Percentiles rank a stretch among this genome's conserved stretches.
phyloP scores from a whole-genome alignment of 2,329 filamentous ascomycete genomes.

The Elsinoe batatas region DNA sequence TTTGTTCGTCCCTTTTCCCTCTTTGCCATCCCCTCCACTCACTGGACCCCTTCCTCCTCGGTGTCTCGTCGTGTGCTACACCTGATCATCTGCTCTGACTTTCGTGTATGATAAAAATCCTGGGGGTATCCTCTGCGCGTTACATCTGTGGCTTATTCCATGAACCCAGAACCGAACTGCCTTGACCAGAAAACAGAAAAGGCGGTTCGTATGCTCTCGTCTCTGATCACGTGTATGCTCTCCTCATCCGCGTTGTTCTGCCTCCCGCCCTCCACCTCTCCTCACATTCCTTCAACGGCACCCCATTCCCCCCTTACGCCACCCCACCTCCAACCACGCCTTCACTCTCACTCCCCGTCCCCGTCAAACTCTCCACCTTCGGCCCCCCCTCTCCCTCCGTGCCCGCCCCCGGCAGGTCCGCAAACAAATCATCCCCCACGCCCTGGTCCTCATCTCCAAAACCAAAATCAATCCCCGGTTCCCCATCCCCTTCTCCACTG shows the following conservation, averaged over 20 bases:
- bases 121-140: slow-evolving; percentile 1
- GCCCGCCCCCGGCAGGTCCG: slow-evolving; percentile 3
- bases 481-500: slow-evolving; percentile 2
- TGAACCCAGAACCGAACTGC: too few relatives aligned
- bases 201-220: too few relatives aligned
- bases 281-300: not conserved
- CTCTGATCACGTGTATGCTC: not conserved
- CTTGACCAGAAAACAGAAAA: too few relatives aligned
- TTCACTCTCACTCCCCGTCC: slow-evolving; percentile 24
- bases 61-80: too few relatives aligned
- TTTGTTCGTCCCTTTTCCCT: too few relatives aligned
- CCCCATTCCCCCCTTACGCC: too few relatives aligned
- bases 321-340: not conserved
- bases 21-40: too few relatives aligned
- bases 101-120: too few relatives aligned
- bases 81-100: too few relatives aligned
- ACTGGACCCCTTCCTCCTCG: too few relatives aligned
- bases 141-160: not conserved
- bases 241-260: not conserved
- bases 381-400: slow-evolving; percentile 18
- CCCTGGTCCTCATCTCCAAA: slow-evolving; percentile 17
- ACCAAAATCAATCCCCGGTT: slow-evolving; percentile 20
- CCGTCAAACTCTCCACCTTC: slow-evolving; percentile 31
- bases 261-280: not conserved
- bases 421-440: slow-evolving; percentile 17